These are phyloP conservation scores for Vachellia pachyceras DNA, from an alignment of 306 rosid species.

Conservation along the genomic window DNA sequence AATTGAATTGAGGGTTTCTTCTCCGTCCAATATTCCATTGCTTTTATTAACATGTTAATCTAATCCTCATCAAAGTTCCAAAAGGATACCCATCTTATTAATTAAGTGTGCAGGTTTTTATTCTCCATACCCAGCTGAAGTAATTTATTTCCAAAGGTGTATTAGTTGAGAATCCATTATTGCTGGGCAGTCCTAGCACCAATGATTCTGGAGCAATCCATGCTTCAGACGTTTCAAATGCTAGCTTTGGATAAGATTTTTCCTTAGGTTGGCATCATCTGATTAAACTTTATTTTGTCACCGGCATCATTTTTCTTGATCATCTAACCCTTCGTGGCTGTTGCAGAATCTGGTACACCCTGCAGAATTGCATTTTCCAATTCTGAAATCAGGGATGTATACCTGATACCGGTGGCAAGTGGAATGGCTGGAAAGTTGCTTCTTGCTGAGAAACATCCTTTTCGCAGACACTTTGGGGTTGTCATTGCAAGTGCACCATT, in stretches of 20 bases:
- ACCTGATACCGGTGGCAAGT: constrained; percentile 57
- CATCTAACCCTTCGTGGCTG: constrained; percentile 26
- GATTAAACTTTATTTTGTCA: constrained; percentile 8
- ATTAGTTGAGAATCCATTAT: constrained; percentile 54
- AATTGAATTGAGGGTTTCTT: background rate
- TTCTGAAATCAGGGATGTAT: constrained; percentile 77
- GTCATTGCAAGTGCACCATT: constrained; percentile 85
- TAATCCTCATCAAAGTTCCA: constrained; percentile 22
- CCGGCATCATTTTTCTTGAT: constrained; percentile 6
- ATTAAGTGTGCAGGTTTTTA: constrained; percentile 60
- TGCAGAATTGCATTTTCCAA: constrained; percentile 83
- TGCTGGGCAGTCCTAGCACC: constrained; percentile 40
- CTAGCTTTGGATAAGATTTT: constrained; percentile 84
- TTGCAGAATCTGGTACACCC: constrained; percentile 72
- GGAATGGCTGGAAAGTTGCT: constrained; percentile 67
- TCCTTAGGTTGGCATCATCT: constrained; percentile 63
- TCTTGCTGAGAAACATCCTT: constrained; percentile 86
- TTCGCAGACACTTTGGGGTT: constrained; percentile 78
- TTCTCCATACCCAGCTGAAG: constrained; percentile 75
- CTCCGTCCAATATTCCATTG: constrained; percentile 9
- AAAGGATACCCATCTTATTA: constrained; percentile 33
- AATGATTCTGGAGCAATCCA: constrained; percentile 49
- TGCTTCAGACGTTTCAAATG: constrained; percentile 64
- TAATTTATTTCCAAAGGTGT: constrained; percentile 54
- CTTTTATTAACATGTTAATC: constrained; percentile 26